Base-by-base conservation (phyloP, 768 basidiomycete genomes). In the Phlegmacium glaucopus region DNA sequence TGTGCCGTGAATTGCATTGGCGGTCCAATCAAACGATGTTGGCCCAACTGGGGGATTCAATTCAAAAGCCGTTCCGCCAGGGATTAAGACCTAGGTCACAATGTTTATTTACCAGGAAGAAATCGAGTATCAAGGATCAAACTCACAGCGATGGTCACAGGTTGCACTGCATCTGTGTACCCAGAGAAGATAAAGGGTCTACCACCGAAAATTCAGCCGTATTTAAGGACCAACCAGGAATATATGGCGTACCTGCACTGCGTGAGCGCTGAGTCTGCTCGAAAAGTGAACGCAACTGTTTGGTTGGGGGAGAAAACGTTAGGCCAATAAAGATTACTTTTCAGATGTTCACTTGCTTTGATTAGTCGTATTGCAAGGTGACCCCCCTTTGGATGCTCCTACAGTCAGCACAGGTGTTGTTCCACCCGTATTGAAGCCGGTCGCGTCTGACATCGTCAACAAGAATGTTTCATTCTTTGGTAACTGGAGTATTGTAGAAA, bases 341-440 rank as follows among this genome's bases (percentile, higher is more conserved):
- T 29, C 1, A 4, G 28, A 46, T 4, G 48, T 16, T 34, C 36
- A 62, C 57, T 56, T 44, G 72, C 71, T 62, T 37, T 78, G 72
- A 54, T 64, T 60, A 9, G 69, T 67, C 0, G 76, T 77, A 49
- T 79, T 69, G 63, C 87, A 90, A 12, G 53, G 22, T 22, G 22
- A 63, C 10, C 72, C 75, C 11, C 74, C 72, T 22, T 70, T 59
- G 2, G 81, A 72, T 9, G 63, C 45, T 34, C 72, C 78, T 12
- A 82, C 79, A 1, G 68, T 72, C 34, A 83, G 53, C 6, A 85
- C 40, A 37, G 63, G 47, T 9, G 79, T 75, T 18, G 72, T 70
- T 17, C 85, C 88, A 4, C 87, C 88, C 9, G 81, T 70, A 36
- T 69, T 85, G 59, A 83, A 87, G 1, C 85, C 86, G 22, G 76